phyloP scores from a whole-genome alignment of 139 green algal genomes.

The Coelastrella sp. region DNA sequence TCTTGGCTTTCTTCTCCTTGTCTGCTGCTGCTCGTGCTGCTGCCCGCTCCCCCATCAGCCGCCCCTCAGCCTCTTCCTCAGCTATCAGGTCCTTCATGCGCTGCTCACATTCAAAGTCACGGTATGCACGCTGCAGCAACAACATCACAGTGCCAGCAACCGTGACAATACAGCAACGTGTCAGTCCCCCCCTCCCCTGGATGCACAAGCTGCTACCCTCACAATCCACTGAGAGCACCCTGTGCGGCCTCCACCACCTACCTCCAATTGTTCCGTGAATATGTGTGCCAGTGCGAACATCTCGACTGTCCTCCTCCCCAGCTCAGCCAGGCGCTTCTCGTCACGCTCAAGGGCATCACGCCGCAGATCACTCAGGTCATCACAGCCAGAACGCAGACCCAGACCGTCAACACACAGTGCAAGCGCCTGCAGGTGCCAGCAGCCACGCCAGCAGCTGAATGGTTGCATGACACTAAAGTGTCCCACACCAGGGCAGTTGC shows the following conservation, averaged over 20 bases:
- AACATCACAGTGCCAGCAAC: background rate
- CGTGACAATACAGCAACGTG: background rate
- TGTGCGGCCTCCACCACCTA: conserved; percentile 24
- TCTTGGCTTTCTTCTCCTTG: conserved; percentile 81
- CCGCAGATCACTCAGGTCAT: conserved; percentile 66
- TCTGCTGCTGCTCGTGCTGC: conserved; percentile 61
- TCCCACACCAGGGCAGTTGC: background rate
- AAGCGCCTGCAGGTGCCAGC: conserved; percentile 6
- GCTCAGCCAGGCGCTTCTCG: conserved; percentile 91
- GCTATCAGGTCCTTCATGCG: conserved; percentile 91
- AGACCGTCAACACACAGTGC: conserved; percentile 53
- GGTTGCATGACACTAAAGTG: background rate
- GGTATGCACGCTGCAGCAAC: conserved; percentile 76
- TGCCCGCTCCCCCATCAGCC: conserved; percentile 69
- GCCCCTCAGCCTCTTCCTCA: conserved; percentile 87
- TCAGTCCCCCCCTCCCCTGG: too few relatives aligned
- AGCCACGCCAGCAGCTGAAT: background rate
- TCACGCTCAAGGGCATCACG: conserved; percentile 90
- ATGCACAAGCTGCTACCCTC: background rate
- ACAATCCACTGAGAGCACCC: background rate
- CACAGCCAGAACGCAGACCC: conserved; percentile 61
- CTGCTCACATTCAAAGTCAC: conserved; percentile 88
- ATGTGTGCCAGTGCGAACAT: conserved; percentile 93
- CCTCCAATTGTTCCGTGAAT: conserved; percentile 79
- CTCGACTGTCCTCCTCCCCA: conserved; percentile 91